phyloP scores from a whole-genome alignment of 108 stramenopile species.

The Cyclotella baltica region DNA sequence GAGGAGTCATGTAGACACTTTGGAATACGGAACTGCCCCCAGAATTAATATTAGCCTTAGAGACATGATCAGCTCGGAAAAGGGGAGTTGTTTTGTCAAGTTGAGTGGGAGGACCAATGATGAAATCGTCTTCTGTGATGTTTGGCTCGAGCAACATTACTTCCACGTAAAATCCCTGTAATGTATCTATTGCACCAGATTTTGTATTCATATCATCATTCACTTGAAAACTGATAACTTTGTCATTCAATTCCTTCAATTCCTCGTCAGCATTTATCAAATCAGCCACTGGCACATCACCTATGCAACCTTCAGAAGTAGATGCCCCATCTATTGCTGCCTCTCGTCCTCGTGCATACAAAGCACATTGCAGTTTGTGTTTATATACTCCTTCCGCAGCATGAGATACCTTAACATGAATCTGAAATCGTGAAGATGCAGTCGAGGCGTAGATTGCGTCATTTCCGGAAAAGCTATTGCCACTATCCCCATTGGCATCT shows the following conservation, averaged over 20 bases:
- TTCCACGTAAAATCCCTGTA: conserved; percentile 32
- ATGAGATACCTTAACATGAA: conserved; percentile 9
- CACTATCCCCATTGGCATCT: background rate
- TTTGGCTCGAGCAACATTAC: conserved; percentile 32
- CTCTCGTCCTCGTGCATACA: conserved; percentile 10
- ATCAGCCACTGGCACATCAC: conserved; percentile 5
- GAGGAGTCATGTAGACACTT: conserved; percentile 3
- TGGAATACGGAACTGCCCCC: background rate
- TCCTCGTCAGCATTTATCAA: conserved; percentile 9
- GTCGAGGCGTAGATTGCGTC: conserved; percentile 1
- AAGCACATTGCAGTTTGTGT: conserved; percentile 19
- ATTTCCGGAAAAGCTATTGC: conserved; percentile 8
- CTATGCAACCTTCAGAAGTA: background rate
- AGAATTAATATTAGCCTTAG: background rate
- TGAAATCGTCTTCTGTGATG: conserved; percentile 10
- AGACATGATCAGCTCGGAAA: background rate
- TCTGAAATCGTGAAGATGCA: background rate
- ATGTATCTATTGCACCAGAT: background rate
- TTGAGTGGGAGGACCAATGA: conserved; percentile 23
- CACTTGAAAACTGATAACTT: background rate
- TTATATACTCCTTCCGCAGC: conserved; percentile 20
- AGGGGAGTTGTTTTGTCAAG: conserved; percentile 14
- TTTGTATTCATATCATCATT: background rate
- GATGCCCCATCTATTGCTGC: background rate
- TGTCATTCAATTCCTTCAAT: conserved; percentile 6